Base-by-base conservation (phyloP, 2,329 filamentous ascomycete genomes). In the Aureobasidium sp. region DNA sequence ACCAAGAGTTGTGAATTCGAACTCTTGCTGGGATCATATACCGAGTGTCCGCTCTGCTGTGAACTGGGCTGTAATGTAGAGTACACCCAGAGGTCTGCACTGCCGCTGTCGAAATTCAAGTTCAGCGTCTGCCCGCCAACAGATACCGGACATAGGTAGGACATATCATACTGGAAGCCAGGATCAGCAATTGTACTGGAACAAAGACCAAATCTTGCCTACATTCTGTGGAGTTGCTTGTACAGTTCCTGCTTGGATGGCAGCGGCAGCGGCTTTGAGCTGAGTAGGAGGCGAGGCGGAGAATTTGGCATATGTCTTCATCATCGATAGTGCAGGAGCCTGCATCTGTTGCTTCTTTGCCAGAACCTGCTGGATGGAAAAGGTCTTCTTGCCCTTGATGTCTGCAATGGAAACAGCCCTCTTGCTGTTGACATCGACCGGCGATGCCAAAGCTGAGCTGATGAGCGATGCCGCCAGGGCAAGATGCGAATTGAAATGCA, bases 91-190 rank as follows among this genome's bases (percentile, higher is more conserved):
- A 89, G 81, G 74, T 88, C 86, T 46, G 85, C 79, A 65, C 79
- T 87, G 65, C 79, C 87, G 15, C 88, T 92, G 67, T 92, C 89
- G 64, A 92, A 82, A 70, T 90, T 87, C 64, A 92, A 72, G 63
- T 84, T 81, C 65, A 90, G 71, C 3, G 76, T 82, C 67, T 87
- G 84, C 70, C 81, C 75, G 48, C 88, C 89, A 65, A 91, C 77
- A 2, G 77, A 79, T 51, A 91, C 83, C 0, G 86, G 83, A 66
- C 72, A 75, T 7, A 78, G 72, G 67, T 79, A 79, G 20, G 63
- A 62, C 61, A 63, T 48, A 20, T 60, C 60, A 69, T 60, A 60
- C 57, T 60, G 36, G 8, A 37, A 13, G 10, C 20, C 20, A 26
- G 10, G 17, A 27, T 60, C 57, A 60, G 46, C 43, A 20, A 36